Evolutionary conservation across 768 basidiomycete genomes (phyloP), one percentile per base, ranked within the genome.

Genomic region (Leucogyrophana mollusca): DNA sequence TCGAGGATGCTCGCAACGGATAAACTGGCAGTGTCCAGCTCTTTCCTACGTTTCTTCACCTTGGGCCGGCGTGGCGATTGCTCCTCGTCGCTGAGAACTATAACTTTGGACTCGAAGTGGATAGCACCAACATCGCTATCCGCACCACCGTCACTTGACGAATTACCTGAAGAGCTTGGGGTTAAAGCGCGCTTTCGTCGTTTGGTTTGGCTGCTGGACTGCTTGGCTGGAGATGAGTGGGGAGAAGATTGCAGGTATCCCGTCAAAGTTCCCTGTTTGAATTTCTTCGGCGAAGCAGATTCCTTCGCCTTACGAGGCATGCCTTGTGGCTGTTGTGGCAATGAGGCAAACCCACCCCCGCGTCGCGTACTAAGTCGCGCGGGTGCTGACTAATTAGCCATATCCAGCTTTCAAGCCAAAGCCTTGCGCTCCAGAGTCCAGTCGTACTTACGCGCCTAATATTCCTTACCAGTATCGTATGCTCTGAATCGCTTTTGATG

Each of bases 71-170:
- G 59, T 25, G 64, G 59, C 10, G 57, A 54, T 21, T 52, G 50
- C 23, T 59, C 60, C 43, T 59, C 55, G 20, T 60, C 63, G 44
- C 55, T 58, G 38, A 51, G 37, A n/a, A 54, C 54, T 3, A 45
- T 8, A 23, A 33, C 38, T 21, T 66, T 50, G 14, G 73, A 66
- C 48, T 76, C 76, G 40, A 86, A 77, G 35, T 57, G 73, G 40
- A 85, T 81, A 21, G 67, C 73, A 13, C 69, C 73, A 33, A 82
- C 71, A 48, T 76, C 74, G 41, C 77, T 72, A 40, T 73, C 73
- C 24, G 63, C 53, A 38, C 59, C 63, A 6, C 56, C 51, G 7
- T 46, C 51, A 27, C 53, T 52, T 50, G 52, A 47, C 46, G 52
- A 23, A 24, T 44, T 42, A 39, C 44, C 35, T 23, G 55, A 43